Base-by-base conservation (phyloP, 768 basidiomycete species). In the Tulasnella sp. region DNA sequence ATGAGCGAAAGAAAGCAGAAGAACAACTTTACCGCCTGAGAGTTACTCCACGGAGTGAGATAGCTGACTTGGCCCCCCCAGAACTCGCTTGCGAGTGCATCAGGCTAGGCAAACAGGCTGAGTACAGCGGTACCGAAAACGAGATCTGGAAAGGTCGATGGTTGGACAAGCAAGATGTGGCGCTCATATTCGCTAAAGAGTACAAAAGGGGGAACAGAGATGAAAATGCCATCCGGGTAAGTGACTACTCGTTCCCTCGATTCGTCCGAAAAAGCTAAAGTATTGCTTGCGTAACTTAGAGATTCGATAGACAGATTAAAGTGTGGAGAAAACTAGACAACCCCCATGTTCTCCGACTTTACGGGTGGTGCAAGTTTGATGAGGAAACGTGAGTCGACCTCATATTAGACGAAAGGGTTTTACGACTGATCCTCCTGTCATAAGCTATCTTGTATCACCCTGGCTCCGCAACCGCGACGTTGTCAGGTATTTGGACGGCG, bases 121-220 rank as follows among this genome's bases (percentile, higher is more conserved):
- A 29, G 29, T 41, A 26, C 8, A 26, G 37, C 29, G 67, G 67
- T 8, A 1, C 40, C 12, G 17, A 16, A 14, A 64, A 64, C 12
- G 69, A 71, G 6, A 52, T 62, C 5, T 71, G 62, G 52, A 71
- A 71, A 63, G 69, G 69, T 34, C 17, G 34, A 6, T 71, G 62
- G 52, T 35, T 71, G 5, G 69, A 32, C 4, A 63, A 71, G 59
- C 19, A 36, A 22, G 19, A 36, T 9, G 69, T 71, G 11, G 69
- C 52, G 8, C 22, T 71, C 26, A 71, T 64, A 40, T 26, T 63
- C 16, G 35, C 17, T 62, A 29, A 47, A 11, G 69, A 41, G 35
- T 34, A 29, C 12, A 41, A 32, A 35, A 37, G 8, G 22, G 41
- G 34, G n/a, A 5, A 11, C 2, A 9, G 19, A 19, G 16, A 52